Base-by-base conservation (phyloP, 2,329 filamentous ascomycete genomes). In the Cucurbitaria berberidis region DNA sequence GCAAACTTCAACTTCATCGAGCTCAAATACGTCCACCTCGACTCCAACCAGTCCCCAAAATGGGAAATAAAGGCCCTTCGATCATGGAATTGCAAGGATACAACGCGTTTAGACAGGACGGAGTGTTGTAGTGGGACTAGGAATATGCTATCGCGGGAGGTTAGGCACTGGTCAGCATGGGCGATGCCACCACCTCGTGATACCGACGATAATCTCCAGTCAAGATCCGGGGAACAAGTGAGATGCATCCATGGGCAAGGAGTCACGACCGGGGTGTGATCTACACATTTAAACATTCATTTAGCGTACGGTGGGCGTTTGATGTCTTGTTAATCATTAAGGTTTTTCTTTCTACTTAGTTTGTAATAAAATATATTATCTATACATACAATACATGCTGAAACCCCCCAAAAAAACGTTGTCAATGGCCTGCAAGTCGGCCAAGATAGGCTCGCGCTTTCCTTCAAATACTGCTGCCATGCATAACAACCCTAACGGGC, bases 1-100 rank as follows among this genome's bases (percentile, higher is more conserved):
- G 13, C 66, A 62, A 38, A 59, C 50, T 18, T 45, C 60, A 34
- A 26, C 40, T 16, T n/a, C 22, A 26, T 18, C 40, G 40, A 42
- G 24, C 24, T 27, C 40, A 19, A 42, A 27, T 29, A 27, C 40
- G 26, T 29, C 40, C 16, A 42, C 16, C n/a, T 29, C 40, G 24
- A 29, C 29, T n/a, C 24, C 40, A 15, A 7, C 22, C 15, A 42
- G 22, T n/a, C 24, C 24, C 4, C 40, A 42, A n/a, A 29, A 5
- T 7, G 40, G 40, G 40, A 42, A 42, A 11, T 42, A 42, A 18
- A 18, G 3, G 19, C 15, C 13, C 21, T 22, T 15, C 9, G 16
- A n/a, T 4, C 5, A 34, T 15, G 8, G 16, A 13, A n/a, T 16
- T 5, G 16, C n/a, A 16, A 5, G 30, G 13, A 16, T 30, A 7